These are phyloP conservation scores for Saraca asoca DNA, from an alignment of 331 rosid genomes.

Conservation along the genomic window DNA sequence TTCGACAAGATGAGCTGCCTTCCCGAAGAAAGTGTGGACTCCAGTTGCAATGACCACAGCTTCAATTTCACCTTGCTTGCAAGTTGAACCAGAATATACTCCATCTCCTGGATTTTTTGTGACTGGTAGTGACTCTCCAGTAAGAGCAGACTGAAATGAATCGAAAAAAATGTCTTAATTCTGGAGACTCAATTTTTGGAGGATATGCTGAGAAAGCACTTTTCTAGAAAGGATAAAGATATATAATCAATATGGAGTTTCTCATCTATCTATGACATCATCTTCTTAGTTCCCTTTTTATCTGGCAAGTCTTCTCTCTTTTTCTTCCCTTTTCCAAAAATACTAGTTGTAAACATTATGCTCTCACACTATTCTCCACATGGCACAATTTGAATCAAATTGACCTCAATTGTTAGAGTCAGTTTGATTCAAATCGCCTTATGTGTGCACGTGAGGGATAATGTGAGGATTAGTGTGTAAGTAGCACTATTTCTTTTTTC, in stretches of 20 bases:
- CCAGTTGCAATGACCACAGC: slow-evolving; percentile 82
- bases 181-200: neutral
- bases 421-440: too few species aligned
- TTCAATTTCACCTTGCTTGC: slow-evolving; percentile 86
- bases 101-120: slow-evolving; percentile 66
- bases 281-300: neutral
- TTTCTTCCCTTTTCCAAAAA: too few species aligned
- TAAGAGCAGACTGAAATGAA: slow-evolving; percentile 70
- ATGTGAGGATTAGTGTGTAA: too few species aligned
- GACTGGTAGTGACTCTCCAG: slow-evolving; percentile 74
- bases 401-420: too few species aligned
- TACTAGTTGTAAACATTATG: too few species aligned
- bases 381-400: too few species aligned
- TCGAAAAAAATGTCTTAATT: slow-evolving; percentile 7
- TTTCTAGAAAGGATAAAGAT: neutral
- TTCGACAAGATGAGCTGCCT: slow-evolving; percentile 88
- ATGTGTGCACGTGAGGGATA: too few species aligned
- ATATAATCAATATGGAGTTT: neutral
- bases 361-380: too few species aligned
- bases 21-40: slow-evolving; percentile 81
- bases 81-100: slow-evolving; percentile 78
- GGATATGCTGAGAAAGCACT: neutral
- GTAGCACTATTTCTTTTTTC: too few species aligned
- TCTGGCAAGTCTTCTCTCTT: neutral
- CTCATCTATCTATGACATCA: neutral